Percentiles rank a stretch among this genome's conserved stretches.
Conservation (phyloP, 768 basidiomycete species). For the Hebeloma cylindrosporum region DNA sequence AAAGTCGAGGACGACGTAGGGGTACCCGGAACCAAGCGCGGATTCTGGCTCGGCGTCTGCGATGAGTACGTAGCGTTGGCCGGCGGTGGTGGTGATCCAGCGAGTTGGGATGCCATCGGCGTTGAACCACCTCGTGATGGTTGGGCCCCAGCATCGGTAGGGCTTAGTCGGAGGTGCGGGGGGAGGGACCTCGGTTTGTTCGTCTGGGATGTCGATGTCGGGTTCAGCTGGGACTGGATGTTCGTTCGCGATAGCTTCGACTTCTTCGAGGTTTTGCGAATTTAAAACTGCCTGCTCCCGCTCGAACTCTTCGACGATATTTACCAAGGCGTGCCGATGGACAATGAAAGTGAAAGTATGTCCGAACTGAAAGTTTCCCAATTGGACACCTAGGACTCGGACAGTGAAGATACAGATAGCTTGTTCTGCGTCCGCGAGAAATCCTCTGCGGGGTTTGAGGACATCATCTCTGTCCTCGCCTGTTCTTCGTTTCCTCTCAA, state of each 20-base stretch:
- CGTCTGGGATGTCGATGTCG: slow-evolving; percentile 4
- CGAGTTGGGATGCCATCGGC: slow-evolving; percentile 12
- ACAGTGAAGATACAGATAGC: slow-evolving; percentile 20
- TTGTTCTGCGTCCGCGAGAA: slow-evolving; percentile 33
- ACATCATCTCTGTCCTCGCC: slow-evolving; percentile 4
- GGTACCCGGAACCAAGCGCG: neutral
- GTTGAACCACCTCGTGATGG: slow-evolving; percentile 33
- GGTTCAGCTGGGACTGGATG: too few relatives aligned
- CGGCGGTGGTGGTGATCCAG: neutral
- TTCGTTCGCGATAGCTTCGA: too few relatives aligned
- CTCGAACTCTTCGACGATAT: slow-evolving; percentile 23
- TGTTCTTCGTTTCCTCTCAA: slow-evolving; percentile 18
- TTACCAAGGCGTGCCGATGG: too few relatives aligned
- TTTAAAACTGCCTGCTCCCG: slow-evolving; percentile 40
- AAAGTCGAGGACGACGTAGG: too few relatives aligned
- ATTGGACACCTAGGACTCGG: neutral
- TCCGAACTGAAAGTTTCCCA: slow-evolving; percentile 5
- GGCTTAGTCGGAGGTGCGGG: too few relatives aligned
- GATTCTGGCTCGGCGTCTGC: too few relatives aligned
- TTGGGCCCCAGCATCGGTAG: slow-evolving; percentile 39
- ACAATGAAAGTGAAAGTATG: too few relatives aligned
- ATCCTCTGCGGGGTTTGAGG: slow-evolving; percentile 22
- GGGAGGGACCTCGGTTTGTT: slow-evolving; percentile 9
- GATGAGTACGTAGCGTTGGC: neutral
- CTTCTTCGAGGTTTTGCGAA: too few relatives aligned